These are phyloP conservation scores for Gossypium turneri DNA, from an alignment of 345 rosid species.

Conservation along the genomic window DNA sequence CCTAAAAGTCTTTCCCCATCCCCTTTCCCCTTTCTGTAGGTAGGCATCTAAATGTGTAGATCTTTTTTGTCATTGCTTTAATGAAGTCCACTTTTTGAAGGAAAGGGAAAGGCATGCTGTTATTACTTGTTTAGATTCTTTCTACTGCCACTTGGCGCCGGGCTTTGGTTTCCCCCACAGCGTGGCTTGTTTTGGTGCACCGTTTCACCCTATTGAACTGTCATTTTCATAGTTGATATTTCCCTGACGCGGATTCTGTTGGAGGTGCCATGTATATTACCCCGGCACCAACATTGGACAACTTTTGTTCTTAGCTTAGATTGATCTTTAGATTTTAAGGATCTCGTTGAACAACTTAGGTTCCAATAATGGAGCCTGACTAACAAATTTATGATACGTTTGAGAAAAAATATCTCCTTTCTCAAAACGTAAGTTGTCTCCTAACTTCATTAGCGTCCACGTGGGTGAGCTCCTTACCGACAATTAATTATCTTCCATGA, in stretches of 20 bases:
- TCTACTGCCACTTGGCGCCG: neutral
- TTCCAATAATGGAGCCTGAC: neutral
- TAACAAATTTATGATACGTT: neutral
- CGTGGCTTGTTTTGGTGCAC: neutral
- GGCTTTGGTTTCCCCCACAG: neutral
- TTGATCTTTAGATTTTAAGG: neutral
- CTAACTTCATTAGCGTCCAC: neutral
- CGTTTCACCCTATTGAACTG: neutral
- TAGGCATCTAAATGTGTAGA: neutral
- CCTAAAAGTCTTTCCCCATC: neutral
- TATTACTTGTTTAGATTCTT: neutral
- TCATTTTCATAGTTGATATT: neutral
- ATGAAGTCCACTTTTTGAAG: neutral
- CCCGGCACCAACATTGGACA: neutral
- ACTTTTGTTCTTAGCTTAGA: neutral
- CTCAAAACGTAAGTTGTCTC: neutral
- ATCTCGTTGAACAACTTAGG: neutral
- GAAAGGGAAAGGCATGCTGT: neutral
- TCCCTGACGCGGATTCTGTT: neutral
- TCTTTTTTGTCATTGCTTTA: neutral
- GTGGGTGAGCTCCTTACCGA: slow-evolving; percentile 7
- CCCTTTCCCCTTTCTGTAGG: neutral
- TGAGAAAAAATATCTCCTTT: neutral
- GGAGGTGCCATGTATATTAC: neutral
- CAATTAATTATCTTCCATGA: neutral